Conservation (phyloP, 179 eudicot genomes). For the Gypsophila paniculata region DNA sequence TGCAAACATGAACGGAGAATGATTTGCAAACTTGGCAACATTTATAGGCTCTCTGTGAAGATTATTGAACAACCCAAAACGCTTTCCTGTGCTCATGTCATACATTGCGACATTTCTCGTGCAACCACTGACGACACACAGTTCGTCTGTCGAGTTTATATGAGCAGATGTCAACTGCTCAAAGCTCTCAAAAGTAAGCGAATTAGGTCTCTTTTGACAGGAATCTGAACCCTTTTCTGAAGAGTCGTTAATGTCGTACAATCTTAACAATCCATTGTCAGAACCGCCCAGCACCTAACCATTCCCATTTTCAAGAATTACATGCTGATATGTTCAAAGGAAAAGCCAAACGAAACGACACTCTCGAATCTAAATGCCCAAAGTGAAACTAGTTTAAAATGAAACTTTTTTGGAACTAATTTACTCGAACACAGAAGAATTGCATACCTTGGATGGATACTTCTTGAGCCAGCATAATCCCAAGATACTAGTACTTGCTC, state of each 20-base stretch:
- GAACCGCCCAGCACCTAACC: slow-evolving; percentile 87
- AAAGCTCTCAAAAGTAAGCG: slow-evolving; percentile 56
- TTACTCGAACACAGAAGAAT: neutral
- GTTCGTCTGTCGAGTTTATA: slow-evolving; percentile 78
- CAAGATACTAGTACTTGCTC: slow-evolving; percentile 67
- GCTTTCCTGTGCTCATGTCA: slow-evolving; percentile 67
- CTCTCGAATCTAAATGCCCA: neutral
- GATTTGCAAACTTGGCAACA: slow-evolving; percentile 85
- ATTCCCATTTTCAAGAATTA: slow-evolving; percentile 17
- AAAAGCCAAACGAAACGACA: neutral
- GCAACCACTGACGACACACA: slow-evolving; percentile 86
- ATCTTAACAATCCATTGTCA: slow-evolving; percentile 72
- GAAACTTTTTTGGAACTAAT: no score
- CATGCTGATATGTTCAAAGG: neutral
- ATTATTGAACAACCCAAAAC: slow-evolving; percentile 54
- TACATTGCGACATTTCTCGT: slow-evolving; percentile 70
- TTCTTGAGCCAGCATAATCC: slow-evolving; percentile 88
- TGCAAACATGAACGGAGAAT: slow-evolving; percentile 72
- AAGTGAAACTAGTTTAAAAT: neutral
- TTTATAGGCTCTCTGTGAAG: slow-evolving; percentile 82
- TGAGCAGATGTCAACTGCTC: slow-evolving; percentile 93
- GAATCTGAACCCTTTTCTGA: slow-evolving; percentile 33
- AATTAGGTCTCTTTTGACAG: slow-evolving; percentile 26
- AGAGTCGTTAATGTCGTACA: slow-evolving; percentile 52
- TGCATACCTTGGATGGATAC: slow-evolving; percentile 72